A percentile compares a stretch with the other conserved stretches of the same genome.
Evolutionary conservation across 345 rosid genomes (phyloP).

Genomic region (Psidium friedrichsthalianum): DNA sequence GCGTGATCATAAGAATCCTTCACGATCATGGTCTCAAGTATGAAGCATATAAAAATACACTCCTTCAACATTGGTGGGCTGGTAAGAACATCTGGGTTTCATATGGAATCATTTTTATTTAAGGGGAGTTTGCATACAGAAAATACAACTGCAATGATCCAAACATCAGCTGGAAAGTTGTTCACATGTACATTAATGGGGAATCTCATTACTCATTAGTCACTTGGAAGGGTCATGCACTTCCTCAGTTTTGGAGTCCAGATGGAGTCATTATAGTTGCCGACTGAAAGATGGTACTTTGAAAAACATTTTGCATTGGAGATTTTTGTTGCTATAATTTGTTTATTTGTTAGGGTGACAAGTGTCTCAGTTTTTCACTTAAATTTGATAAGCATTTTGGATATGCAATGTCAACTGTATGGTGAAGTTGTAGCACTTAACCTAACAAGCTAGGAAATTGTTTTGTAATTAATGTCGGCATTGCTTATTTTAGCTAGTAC

Average conservation of each 20-base stretch:
- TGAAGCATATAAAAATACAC: background rate
- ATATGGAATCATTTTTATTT: background rate
- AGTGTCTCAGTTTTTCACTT: background rate
- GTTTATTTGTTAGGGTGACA: background rate
- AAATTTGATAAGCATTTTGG: background rate
- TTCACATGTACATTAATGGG: background rate
- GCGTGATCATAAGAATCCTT: background rate
- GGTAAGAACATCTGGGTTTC: background rate
- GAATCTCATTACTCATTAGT: background rate
- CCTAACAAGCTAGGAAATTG: background rate
- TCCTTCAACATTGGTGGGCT: background rate
- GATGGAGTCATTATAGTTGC: background rate
- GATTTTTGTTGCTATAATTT: background rate
- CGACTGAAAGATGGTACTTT: background rate
- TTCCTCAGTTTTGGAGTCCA: background rate
- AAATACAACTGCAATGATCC: background rate
- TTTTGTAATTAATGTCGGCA: background rate
- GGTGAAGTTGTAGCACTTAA: background rate
- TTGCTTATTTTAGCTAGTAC: background rate
- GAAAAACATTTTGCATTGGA: background rate
- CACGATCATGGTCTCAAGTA: background rate
- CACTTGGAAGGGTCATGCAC: background rate
- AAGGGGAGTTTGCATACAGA: background rate
- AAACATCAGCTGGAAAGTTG: background rate
- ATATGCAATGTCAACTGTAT: background rate